These are phyloP conservation scores for Fraxinus dipetala DNA, from an alignment of 305 asterid species.

Conservation along the genomic window DNA sequence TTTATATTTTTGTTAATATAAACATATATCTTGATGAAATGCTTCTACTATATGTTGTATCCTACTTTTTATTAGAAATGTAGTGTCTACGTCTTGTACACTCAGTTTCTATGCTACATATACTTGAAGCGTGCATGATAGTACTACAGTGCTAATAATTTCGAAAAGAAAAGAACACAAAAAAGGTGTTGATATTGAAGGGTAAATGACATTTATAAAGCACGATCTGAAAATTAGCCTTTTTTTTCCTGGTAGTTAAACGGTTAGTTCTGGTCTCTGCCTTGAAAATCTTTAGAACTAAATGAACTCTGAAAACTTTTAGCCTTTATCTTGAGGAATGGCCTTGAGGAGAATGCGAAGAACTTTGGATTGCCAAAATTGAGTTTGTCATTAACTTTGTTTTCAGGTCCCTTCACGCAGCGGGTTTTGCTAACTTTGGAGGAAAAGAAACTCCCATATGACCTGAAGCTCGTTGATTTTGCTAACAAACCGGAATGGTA, in stretches of 20 bases:
- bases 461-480: conserved; percentile 70
- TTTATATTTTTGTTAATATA: not conserved
- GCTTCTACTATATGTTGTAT: not conserved
- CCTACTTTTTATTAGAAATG: not conserved
- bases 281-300: not conserved
- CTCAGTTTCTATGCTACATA: not conserved
- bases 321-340: not conserved
- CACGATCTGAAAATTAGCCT: not conserved
- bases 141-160: not conserved
- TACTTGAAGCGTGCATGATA: not conserved
- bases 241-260: not conserved
- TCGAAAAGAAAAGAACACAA: not conserved
- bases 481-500: conserved; percentile 89
- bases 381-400: not conserved
- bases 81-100: not conserved
- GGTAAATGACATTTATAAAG: not conserved
- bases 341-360: not conserved
- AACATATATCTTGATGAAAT: not conserved
- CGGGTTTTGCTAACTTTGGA: conserved; percentile 85
- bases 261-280: not conserved
- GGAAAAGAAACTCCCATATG: conserved; percentile 82
- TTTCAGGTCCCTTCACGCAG: conserved; percentile 84
- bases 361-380: not conserved
- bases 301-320: not conserved
- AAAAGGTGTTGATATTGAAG: not conserved